Percentiles rank a stretch among this genome's conserved stretches.
phyloP scores from a whole-genome alignment of 78 protist genomes.

The Dictyostelium citrinum region DNA sequence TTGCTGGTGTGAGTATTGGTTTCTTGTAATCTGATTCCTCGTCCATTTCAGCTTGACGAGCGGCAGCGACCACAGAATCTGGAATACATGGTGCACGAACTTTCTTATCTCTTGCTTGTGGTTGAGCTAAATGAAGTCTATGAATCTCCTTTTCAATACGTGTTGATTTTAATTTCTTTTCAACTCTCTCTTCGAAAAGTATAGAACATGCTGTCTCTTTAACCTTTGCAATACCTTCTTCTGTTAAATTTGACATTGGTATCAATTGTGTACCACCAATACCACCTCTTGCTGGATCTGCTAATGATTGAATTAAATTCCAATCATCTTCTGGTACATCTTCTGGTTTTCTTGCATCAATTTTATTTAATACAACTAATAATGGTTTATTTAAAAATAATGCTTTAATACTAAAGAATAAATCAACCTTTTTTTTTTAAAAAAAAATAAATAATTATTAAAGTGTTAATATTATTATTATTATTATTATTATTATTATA shows the following conservation, averaged over 20 bases:
- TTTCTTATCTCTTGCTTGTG: slow-evolving; percentile 84
- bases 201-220: slow-evolving; percentile 93
- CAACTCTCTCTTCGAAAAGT: slow-evolving; percentile 91
- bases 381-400: slow-evolving; percentile 99
- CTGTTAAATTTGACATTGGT: slow-evolving; percentile 84
- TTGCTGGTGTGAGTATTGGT: slow-evolving; percentile 18
- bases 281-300: slow-evolving; percentile 69
- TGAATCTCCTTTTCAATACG: slow-evolving; percentile 50
- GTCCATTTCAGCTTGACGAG: neutral
- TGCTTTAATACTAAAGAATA: slow-evolving; percentile 96
- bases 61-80: slow-evolving; percentile 18
- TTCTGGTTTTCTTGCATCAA: slow-evolving; percentile 84
- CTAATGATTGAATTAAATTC: slow-evolving; percentile 49
- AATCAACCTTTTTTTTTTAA: slow-evolving; percentile 88
- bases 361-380: slow-evolving; percentile 94
- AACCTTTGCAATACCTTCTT: slow-evolving; percentile 91
- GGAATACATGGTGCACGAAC: slow-evolving; percentile 87
- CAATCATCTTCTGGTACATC: slow-evolving; percentile 83
- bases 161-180: slow-evolving; percentile 66
- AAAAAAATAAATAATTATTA: neutral
- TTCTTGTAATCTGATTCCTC: slow-evolving; percentile 32
- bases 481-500: neutral
- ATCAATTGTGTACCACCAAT: slow-evolving; percentile 76
- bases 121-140: slow-evolving; percentile 92
- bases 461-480: neutral